Conservation (phyloP, 2,329 filamentous ascomycete species). For the Fusarium sp. region DNA sequence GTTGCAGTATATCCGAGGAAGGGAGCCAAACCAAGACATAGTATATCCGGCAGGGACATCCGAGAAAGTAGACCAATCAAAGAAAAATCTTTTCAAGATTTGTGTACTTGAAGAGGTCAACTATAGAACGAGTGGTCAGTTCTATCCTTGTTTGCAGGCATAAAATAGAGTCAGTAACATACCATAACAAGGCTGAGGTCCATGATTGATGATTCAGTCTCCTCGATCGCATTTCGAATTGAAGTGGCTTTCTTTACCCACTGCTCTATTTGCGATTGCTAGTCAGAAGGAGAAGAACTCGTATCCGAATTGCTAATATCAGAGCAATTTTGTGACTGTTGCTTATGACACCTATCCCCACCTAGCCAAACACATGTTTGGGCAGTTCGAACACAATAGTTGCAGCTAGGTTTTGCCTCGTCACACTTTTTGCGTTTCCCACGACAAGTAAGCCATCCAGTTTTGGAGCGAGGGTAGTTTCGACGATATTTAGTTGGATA, state of each 20-base stretch:
- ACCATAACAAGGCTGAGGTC: neutral
- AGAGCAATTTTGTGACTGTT: neutral
- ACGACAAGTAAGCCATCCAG: neutral
- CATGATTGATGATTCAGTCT: neutral
- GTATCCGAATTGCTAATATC: neutral
- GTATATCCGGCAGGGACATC: neutral
- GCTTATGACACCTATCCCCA: neutral
- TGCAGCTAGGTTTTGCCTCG: neutral
- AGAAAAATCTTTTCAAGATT: neutral
- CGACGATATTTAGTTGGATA: neutral
- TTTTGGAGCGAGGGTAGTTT: neutral
- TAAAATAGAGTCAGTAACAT: too few species aligned
- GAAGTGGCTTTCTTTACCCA: too few species aligned
- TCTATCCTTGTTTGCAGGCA: too few species aligned
- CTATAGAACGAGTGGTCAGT: neutral
- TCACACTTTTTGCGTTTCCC: neutral
- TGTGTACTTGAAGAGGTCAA: neutral
- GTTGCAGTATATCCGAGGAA: neutral
- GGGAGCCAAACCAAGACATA: neutral
- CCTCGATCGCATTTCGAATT: fast-evolving
- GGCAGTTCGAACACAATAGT: neutral
- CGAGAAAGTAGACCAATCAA: neutral
- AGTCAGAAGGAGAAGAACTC: neutral
- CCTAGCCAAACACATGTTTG: neutral
- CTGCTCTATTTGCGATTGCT: too few species aligned